Conservation (phyloP, 345 rosid genomes). For the Moringa oleifera region DNA sequence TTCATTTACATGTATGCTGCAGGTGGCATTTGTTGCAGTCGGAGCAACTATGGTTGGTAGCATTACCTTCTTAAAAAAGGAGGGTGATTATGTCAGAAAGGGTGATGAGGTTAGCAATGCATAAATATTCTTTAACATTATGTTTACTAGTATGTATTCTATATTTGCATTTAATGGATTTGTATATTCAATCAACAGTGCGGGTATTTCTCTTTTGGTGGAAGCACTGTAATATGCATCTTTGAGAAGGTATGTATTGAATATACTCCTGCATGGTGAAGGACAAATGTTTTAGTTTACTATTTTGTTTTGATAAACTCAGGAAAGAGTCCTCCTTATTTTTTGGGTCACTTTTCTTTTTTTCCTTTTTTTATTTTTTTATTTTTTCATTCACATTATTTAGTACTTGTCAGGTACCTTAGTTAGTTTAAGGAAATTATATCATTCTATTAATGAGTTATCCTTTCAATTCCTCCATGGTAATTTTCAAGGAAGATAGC, state of each 20-base stretch:
- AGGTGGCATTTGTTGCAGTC: conserved; percentile 94
- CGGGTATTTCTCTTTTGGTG: conserved; percentile 92
- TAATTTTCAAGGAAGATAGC: no score
- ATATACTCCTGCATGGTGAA: neutral
- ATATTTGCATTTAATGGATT: neutral
- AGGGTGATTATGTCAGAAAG: conserved; percentile 61
- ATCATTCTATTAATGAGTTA: no score
- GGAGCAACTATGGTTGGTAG: conserved; percentile 99
- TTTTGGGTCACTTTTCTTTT: no score
- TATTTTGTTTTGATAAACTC: no score
- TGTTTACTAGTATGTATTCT: neutral
- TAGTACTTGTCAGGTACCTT: no score
- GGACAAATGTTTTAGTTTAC: no score
- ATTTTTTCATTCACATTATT: no score
- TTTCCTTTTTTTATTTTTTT: no score
- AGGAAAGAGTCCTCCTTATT: no score
- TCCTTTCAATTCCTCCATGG: no score
- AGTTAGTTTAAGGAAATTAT: no score
- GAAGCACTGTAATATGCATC: conserved; percentile 86
- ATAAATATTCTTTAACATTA: neutral
- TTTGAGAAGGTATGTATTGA: conserved; percentile 66
- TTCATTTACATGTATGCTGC: conserved; percentile 10
- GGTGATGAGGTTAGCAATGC: conserved; percentile 72
- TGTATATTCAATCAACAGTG: conserved; percentile 40
- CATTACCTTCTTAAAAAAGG: conserved; percentile 52